Evolutionary conservation across 1,284 basidiomycete species (phyloP), one percentile per base, ranked within the genome.

Genomic region (Ceratobasidium sp.): DNA sequence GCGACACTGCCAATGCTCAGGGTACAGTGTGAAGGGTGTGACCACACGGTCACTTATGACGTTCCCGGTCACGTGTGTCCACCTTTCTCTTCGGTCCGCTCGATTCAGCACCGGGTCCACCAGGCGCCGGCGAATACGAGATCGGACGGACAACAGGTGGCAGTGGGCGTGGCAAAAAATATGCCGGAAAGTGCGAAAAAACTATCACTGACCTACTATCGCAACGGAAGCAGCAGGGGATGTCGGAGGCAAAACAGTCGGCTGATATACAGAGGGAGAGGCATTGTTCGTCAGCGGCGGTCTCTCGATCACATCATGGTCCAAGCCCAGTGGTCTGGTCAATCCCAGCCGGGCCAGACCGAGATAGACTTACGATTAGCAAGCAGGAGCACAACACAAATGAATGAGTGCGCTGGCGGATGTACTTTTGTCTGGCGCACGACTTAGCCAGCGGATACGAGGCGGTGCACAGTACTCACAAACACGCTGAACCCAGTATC

Each of bases 321-420:
- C 29, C 15, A 27, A 25, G 29, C 29, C 38, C 17, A 8, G 38
- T 7, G 31, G 13, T 15, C n/a, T 38, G 42, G 42, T 7, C 42
- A 62, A 25, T 43, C n/a, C 34, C 45, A 35, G 56, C 15, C 15
- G 25, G 22, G 27, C 38, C 3, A 25, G n/a, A 49, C 4, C 31
- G n/a, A 64, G 29, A 65, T 27, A 6, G 25, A 65, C 60, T 65
- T 35, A 65, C 60, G 60, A 65, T 65, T 65, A 65, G 60, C 58
- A 65, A 29, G 49, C 47, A 29, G 47, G 17, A 42, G n/a, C 60
- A 49, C 60, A 47, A 65, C 60, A 65, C 60, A 65, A 65, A 35
- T 42, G 47, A 65, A 65, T 65, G 60, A 65, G 60, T 65, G 43
- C 49, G 49, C 25, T 25, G 60, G 49, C 27, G 60, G 53, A 32